A percentile compares a stretch with the other conserved stretches of the same genome.
phyloP scores from a whole-genome alignment of 2,329 filamentous ascomycete genomes.

The Stachybotrys elegans region DNA sequence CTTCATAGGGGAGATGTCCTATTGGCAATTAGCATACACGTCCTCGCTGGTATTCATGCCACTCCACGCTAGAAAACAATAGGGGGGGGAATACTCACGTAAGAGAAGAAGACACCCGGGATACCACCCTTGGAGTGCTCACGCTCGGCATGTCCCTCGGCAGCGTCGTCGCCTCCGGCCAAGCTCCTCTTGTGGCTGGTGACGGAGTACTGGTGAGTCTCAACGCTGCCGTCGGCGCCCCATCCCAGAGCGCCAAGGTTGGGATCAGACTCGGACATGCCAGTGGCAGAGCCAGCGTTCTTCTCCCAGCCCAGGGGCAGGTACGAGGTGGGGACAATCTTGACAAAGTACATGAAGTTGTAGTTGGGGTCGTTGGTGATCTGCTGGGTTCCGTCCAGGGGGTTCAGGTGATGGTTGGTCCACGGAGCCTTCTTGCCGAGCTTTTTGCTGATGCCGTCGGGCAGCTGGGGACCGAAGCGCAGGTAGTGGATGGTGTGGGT shows the following conservation, averaged over 20 bases:
- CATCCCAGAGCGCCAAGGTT: constrained; percentile 66
- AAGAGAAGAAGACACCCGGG: constrained; percentile 97
- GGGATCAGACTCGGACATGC: constrained; percentile 39
- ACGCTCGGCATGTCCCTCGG: constrained; percentile 88
- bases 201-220: constrained; percentile 97
- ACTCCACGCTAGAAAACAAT: too few species aligned
- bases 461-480: constrained; percentile 88
- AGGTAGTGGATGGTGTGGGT: constrained; percentile 83
- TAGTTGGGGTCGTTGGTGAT: constrained; percentile 74
- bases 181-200: constrained; percentile 93
- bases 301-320: constrained; percentile 85
- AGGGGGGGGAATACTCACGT: constrained; percentile 58
- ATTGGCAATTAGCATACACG: too few species aligned
- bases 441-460: constrained; percentile 62
- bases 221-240: constrained; percentile 70
- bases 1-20: constrained; percentile 99
- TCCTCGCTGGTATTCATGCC: too few species aligned
- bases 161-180: constrained; percentile 73
- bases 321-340: constrained; percentile 95
- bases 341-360: constrained; percentile 99
- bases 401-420: constrained; percentile 90
- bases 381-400: constrained; percentile 77
- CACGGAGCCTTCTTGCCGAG: constrained; percentile 53
- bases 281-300: constrained; percentile 28
- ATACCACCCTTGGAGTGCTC: constrained; percentile 88